phyloP scores from a whole-genome alignment of 805 yeast genomes.

The Candida maesae region DNA sequence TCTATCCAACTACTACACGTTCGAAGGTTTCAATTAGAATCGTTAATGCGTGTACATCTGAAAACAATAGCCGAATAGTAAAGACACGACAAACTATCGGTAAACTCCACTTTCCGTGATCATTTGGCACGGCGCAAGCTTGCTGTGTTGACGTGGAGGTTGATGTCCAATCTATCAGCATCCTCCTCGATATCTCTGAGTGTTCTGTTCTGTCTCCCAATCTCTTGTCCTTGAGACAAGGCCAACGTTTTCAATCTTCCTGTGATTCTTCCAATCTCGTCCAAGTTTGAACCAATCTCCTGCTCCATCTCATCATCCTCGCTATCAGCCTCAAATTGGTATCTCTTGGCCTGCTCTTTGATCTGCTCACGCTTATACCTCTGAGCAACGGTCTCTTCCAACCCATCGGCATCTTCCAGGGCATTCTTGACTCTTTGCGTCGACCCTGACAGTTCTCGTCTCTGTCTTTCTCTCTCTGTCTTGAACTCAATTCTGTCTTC shows the following conservation, averaged over 20 bases:
- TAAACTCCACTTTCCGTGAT: not conserved
- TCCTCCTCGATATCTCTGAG: constrained; percentile 75
- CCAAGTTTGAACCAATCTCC: constrained; percentile 79
- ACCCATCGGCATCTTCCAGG: constrained; percentile 39
- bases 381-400: constrained; percentile 30
- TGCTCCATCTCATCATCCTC: constrained; percentile 93
- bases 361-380: constrained; percentile 36
- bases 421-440: constrained; percentile 68
- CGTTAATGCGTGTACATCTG: too few relatives aligned
- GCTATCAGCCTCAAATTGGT: constrained; percentile 82
- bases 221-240: constrained; percentile 66
- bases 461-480: constrained; percentile 54
- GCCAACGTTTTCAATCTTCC: constrained; percentile 73
- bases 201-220: constrained; percentile 72
- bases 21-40: too few relatives aligned
- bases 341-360: constrained; percentile 54
- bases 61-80: too few relatives aligned
- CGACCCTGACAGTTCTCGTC: constrained; percentile 55
- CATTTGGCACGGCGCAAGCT: constrained; percentile 45
- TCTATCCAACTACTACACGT: too few relatives aligned
- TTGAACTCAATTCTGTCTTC: constrained; percentile 60
- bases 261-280: constrained; percentile 67
- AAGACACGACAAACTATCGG: too few relatives aligned
- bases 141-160: constrained; percentile 72
- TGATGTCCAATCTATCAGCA: constrained; percentile 80